Percentiles rank a stretch among this genome's conserved stretches.
phyloP scores from a whole-genome alignment of 1,284 basidiomycete species.

The Malassezia furfur region DNA sequence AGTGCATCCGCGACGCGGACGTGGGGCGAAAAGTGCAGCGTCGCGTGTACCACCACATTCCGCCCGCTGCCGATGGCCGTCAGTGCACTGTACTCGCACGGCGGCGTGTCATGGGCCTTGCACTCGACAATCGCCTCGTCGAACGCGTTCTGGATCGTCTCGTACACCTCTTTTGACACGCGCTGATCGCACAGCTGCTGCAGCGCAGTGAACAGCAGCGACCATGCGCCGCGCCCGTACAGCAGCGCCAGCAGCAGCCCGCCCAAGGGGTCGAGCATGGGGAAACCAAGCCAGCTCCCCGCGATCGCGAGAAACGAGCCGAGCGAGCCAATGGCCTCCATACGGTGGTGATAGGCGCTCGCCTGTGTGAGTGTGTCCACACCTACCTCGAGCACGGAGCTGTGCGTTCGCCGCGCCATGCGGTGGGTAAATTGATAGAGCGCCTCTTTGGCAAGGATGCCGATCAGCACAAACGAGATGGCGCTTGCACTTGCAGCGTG shows the following conservation, averaged over 20 bases:
- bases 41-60: not conserved
- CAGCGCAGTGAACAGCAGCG: conserved; percentile 63
- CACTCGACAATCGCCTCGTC: conserved; percentile 8
- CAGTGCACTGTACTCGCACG: not conserved
- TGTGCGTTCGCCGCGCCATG: conserved; percentile 80
- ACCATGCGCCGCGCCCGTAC: conserved; percentile 74
- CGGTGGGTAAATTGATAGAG: conserved; percentile 47
- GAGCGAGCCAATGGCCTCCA: conserved; percentile 56
- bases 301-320: conserved; percentile 41
- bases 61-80: conserved; percentile 7
- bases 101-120: not conserved
- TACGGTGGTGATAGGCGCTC: conserved; percentile 64
- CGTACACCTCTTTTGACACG: conserved; percentile 57
- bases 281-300: conserved; percentile 76
- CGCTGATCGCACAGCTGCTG: conserved; percentile 77
- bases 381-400: conserved; percentile 75
- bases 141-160: conserved; percentile 55
- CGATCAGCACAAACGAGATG: conserved; percentile 82
- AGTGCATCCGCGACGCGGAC: not conserved
- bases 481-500: conserved; percentile 67
- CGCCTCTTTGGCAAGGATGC: conserved; percentile 70
- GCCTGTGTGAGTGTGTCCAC: conserved; percentile 12
- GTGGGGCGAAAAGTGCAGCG: not conserved
- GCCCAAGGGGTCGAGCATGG: conserved; percentile 80
- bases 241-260: conserved; percentile 80